Evolutionary conservation across 495 filamentous ascomycete genomes (phyloP).

Genomic region (Penicillium psychrofluorescens): DNA sequence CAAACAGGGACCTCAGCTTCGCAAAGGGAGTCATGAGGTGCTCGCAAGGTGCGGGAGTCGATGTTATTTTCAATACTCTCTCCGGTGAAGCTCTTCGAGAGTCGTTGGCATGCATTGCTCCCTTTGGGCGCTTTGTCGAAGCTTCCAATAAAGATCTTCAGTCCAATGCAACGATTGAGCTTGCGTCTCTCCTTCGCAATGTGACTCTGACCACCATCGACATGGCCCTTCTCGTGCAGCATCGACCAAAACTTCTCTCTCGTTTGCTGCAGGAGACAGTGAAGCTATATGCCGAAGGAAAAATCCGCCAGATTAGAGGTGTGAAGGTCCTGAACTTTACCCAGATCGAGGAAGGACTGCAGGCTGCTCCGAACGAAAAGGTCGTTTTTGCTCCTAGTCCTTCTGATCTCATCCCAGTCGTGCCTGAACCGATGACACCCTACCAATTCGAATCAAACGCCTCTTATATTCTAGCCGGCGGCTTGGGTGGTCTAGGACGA

Average conservation of each 20-base stretch:
- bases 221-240: conserved; percentile 12
- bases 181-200: conserved; percentile 10
- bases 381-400: conserved; percentile 5
- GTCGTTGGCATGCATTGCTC: conserved; percentile 42
- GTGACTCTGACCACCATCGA: conserved; percentile 18
- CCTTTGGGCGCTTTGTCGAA: conserved; percentile 40
- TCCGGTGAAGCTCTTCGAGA: conserved; percentile 33
- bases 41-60: conserved; percentile 47
- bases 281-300: conserved; percentile 1
- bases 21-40: conserved; percentile 35
- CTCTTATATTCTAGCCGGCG: conserved; percentile 11
- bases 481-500: no score
- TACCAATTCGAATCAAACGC: conserved; percentile 13
- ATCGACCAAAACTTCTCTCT: conserved; percentile 1
- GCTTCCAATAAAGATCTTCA: conserved; percentile 31
- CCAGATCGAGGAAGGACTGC: conserved; percentile 6
- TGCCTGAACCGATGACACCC: conserved; percentile 4
- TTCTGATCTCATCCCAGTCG: conserved; percentile 7
- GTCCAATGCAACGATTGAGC: conserved; percentile 12
- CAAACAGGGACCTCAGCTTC: conserved; percentile 39
- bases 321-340: conserved; percentile 3
- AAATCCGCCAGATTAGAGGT: not conserved
- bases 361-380: not conserved
- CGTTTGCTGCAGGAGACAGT: conserved; percentile 2
- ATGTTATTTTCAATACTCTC: conserved; percentile 47